Evolutionary conservation across 169 alveolate species (phyloP).

Genomic region (Cryptosporidium viatorum): DNA sequence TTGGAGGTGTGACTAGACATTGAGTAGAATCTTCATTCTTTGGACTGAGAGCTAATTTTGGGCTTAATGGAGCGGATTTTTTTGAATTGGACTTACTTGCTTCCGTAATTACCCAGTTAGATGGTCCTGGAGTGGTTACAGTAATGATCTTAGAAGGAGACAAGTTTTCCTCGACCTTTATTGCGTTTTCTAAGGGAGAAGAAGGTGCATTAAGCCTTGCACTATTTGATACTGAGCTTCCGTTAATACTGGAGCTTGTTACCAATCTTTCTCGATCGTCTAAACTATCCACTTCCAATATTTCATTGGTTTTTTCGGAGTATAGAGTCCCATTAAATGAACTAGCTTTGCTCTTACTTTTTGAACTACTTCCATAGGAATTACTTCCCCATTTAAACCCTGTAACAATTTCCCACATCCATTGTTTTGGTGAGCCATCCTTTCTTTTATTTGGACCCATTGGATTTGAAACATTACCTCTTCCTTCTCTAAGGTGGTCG

Average conservation of each 20-base stretch:
- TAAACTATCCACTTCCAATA: not conserved
- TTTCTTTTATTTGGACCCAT: constrained; percentile 11
- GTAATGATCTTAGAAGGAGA: constrained; percentile 68
- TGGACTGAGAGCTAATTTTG: constrained; percentile 26
- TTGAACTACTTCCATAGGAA: constrained; percentile 7
- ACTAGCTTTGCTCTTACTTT: constrained; percentile 11
- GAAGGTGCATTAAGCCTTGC: not conserved
- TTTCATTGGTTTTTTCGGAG: not conserved
- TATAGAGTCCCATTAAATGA: constrained; percentile 16
- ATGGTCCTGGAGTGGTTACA: constrained; percentile 70
- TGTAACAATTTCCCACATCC: constrained; percentile 74
- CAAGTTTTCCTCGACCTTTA: constrained; percentile 11
- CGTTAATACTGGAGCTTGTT: not conserved
- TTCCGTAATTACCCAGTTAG: constrained; percentile 70
- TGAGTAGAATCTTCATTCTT: constrained; percentile 15
- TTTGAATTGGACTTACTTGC: constrained; percentile 31
- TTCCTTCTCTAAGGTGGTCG: constrained; percentile 9
- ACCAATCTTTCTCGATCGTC: not conserved
- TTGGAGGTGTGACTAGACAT: constrained; percentile 49
- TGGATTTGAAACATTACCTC: not conserved
- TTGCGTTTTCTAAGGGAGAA: constrained; percentile 14
- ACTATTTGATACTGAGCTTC: not conserved
- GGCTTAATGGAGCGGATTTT: constrained; percentile 6
- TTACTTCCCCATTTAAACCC: constrained; percentile 63
- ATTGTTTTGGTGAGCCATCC: constrained; percentile 73